Evolutionary conservation across 495 filamentous ascomycete species (phyloP).

Genomic region (Aspergillus cristatus): DNA sequence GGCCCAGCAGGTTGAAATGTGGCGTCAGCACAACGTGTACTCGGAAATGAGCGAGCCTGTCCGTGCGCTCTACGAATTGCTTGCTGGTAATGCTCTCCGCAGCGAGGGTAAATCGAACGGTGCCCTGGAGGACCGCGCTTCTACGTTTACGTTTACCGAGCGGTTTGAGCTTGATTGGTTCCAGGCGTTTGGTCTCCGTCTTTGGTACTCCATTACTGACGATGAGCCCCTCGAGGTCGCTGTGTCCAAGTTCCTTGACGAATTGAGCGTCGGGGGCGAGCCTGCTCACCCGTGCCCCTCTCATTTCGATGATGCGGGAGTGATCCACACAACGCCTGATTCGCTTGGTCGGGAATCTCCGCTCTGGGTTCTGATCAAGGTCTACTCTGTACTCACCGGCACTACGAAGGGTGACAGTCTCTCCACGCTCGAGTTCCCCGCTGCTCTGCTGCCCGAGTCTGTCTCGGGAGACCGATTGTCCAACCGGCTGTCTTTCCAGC

Average conservation of each 20-base stretch:
- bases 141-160: conserved; percentile 66
- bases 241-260: conserved; percentile 56
- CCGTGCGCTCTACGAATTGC: conserved; percentile 79
- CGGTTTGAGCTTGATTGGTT: conserved; percentile 85
- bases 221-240: conserved; percentile 61
- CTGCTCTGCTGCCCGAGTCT: conserved; percentile 33
- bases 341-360: conserved; percentile 55
- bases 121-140: conserved; percentile 63
- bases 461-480: conserved; percentile 61
- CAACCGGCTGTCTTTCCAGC: conserved; percentile 72
- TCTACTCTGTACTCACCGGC: conserved; percentile 51
- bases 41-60: conserved; percentile 82
- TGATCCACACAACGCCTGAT: conserved; percentile 37
- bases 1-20: conserved; percentile 66
- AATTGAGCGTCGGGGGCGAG: conserved; percentile 55
- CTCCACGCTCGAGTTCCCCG: conserved; percentile 21
- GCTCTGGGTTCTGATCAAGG: conserved; percentile 75
- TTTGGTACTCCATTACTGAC: conserved; percentile 71
- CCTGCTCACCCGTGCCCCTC: conserved; percentile 50
- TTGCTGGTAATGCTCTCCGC: conserved; percentile 74
- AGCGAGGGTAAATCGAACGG: conserved; percentile 60
- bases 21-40: conserved; percentile 68
- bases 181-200: conserved; percentile 79
- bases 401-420: conserved; percentile 6
- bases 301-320: conserved; percentile 47